Evolutionary conservation across 495 filamentous ascomycete species (phyloP).

Genomic region (Tuber microsphaerosporum): DNA sequence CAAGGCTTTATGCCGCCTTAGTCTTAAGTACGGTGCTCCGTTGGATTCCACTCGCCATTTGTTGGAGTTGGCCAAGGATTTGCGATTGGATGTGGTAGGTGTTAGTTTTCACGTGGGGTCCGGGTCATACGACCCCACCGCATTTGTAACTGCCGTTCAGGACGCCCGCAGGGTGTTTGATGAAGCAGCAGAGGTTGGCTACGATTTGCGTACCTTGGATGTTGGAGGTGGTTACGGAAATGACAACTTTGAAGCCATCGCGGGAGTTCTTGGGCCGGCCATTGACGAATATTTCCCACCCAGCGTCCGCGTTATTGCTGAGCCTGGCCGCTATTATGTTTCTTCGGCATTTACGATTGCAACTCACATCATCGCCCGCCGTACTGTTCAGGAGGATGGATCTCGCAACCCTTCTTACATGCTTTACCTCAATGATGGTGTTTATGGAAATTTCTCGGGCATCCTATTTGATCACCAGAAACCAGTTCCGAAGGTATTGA

Average conservation of each 20-base stretch:
- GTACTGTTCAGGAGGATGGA: slow-evolving; percentile 62
- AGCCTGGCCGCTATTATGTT: slow-evolving; percentile 94
- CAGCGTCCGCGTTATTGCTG: slow-evolving; percentile 77
- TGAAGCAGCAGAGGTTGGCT: slow-evolving; percentile 70
- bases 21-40: slow-evolving; percentile 92
- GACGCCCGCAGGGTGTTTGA: slow-evolving; percentile 88
- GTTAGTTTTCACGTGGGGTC: slow-evolving; percentile 98
- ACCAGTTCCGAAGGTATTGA: slow-evolving; percentile 72
- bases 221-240: slow-evolving; percentile 87
- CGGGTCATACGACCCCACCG: slow-evolving; percentile 79
- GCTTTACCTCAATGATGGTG: slow-evolving; percentile 92
- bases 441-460: slow-evolving; percentile 96
- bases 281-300: slow-evolving; percentile 82
- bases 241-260: slow-evolving; percentile 87
- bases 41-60: slow-evolving; percentile 71
- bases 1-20: slow-evolving; percentile 82
- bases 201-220: slow-evolving; percentile 76
- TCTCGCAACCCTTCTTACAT: slow-evolving; percentile 66
- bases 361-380: slow-evolving; percentile 90
- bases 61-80: slow-evolving; percentile 68
- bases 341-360: slow-evolving; percentile 87
- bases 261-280: slow-evolving; percentile 66
- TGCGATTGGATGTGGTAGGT: slow-evolving; percentile 92
- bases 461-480: slow-evolving; percentile 99
- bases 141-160: slow-evolving; percentile 80